phyloP scores from a whole-genome alignment of 108 stramenopile genomes.

The Nitzschia palea region DNA sequence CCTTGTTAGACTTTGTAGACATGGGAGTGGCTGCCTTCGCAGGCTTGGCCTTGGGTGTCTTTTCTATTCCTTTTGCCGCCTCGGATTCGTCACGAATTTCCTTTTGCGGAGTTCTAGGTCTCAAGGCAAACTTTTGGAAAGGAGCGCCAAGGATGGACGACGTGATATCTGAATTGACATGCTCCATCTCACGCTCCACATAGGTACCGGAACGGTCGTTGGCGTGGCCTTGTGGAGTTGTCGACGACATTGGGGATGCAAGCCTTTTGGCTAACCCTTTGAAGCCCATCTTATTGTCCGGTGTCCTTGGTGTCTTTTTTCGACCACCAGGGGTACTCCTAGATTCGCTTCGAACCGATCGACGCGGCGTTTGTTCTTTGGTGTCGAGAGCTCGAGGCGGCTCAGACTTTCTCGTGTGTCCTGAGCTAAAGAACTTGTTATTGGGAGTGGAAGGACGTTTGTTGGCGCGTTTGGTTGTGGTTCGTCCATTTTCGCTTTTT shows the following conservation, averaged over 20 bases:
- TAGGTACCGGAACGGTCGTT: slow-evolving; percentile 38
- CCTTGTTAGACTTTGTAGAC: slow-evolving; percentile 1
- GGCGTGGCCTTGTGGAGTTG: background rate
- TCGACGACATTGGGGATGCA: slow-evolving; percentile 3
- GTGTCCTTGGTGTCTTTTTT: slow-evolving; percentile 5
- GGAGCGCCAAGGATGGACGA: slow-evolving; percentile 28
- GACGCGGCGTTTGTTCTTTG: background rate
- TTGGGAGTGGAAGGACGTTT: background rate
- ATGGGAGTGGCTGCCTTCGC: background rate
- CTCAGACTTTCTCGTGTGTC: slow-evolving; percentile 2
- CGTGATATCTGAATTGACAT: slow-evolving; percentile 40
- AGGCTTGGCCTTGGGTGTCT: slow-evolving; percentile 21
- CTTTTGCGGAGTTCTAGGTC: background rate
- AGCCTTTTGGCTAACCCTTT: background rate
- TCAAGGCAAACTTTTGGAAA: background rate
- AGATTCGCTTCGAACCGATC: slow-evolving; percentile 6
- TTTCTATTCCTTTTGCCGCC: background rate
- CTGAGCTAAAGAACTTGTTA: slow-evolving; percentile 1
- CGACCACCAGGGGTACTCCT: background rate
- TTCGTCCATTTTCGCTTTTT: background rate
- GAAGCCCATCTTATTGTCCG: background rate
- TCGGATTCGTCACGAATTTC: background rate
- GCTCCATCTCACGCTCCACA: slow-evolving; percentile 6
- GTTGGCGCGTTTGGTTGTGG: background rate
- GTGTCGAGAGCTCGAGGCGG: background rate